Percentiles rank a stretch among this genome's conserved stretches.
Conservation (phyloP, 192 early-diverging fungal genomes). For the Coemansia sp. region DNA sequence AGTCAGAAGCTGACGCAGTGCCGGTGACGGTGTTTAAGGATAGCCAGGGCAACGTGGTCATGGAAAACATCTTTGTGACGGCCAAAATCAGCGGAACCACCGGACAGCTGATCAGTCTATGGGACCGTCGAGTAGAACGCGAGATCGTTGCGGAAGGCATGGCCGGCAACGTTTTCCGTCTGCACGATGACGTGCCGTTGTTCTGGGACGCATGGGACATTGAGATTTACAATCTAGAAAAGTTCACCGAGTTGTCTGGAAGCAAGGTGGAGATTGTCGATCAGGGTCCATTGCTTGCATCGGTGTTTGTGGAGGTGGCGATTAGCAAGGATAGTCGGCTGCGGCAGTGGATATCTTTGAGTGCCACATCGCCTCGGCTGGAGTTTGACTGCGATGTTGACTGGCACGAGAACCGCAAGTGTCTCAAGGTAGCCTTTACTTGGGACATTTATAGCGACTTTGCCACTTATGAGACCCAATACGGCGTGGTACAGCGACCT, state of each 20-base stretch:
- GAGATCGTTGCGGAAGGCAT: slow-evolving; percentile 42
- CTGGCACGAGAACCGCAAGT: slow-evolving; percentile 89
- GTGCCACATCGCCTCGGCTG: slow-evolving; percentile 65
- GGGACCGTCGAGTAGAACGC: slow-evolving; percentile 59
- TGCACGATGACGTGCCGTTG: slow-evolving; percentile 85
- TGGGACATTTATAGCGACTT: slow-evolving; percentile 79
- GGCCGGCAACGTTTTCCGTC: slow-evolving; percentile 67
- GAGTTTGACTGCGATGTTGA: slow-evolving; percentile 88
- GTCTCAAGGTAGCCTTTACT: slow-evolving; percentile 91
- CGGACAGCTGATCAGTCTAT: slow-evolving; percentile 70
- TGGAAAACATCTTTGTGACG: slow-evolving; percentile 74
- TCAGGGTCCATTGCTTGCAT: slow-evolving; percentile 75
- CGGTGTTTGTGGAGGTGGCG: slow-evolving; percentile 64
- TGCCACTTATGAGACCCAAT: slow-evolving; percentile 96
- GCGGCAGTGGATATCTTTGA: slow-evolving; percentile 73
- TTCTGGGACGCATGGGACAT: slow-evolving; percentile 89
- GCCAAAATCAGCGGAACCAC: slow-evolving; percentile 63
- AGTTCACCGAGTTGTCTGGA: slow-evolving; percentile 60
- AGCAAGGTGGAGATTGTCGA: slow-evolving; percentile 59
- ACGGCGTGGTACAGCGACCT: slow-evolving; percentile 87
- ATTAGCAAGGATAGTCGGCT: slow-evolving; percentile 68
- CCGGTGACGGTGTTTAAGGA: slow-evolving; percentile 36
- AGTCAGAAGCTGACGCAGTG: slow-evolving; percentile 1
- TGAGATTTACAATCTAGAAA: slow-evolving; percentile 93
- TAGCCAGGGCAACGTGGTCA: slow-evolving; percentile 39